Percentiles rank a stretch among this genome's conserved stretches.
phyloP scores from a whole-genome alignment of 306 rosid genomes.

The Vigna reflexopilosa region DNA sequence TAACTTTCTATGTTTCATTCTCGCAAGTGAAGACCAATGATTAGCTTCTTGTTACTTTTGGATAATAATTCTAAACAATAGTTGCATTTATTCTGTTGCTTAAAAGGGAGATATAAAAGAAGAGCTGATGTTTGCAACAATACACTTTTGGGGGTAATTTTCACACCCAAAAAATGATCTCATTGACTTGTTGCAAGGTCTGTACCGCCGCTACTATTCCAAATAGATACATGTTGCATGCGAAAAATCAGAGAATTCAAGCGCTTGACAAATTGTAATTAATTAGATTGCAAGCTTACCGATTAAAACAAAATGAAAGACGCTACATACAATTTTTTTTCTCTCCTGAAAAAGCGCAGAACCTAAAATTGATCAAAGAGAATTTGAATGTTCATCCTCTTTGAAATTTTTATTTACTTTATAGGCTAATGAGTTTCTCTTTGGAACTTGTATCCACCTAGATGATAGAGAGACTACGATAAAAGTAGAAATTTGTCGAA shows the following conservation, averaged over 20 bases:
- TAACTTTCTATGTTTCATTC: neutral
- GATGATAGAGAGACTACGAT: too few species aligned
- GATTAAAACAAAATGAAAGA: neutral
- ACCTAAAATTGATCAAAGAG: neutral
- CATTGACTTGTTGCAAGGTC: neutral
- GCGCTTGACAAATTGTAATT: neutral
- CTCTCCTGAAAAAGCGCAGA: neutral
- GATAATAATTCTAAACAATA: neutral
- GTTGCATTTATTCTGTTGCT: neutral
- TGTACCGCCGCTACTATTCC: neutral
- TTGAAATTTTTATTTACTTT: neutral
- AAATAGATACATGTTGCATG: neutral
- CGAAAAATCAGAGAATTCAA: neutral
- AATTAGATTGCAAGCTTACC: neutral
- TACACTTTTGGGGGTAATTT: too few species aligned
- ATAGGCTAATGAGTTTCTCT: neutral
- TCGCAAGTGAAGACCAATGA: neutral
- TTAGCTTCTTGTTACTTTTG: neutral
- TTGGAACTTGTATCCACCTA: too few species aligned
- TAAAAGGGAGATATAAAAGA: neutral
- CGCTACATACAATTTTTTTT: neutral
- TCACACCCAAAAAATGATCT: neutral
- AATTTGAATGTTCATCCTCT: neutral
- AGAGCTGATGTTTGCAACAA: neutral
- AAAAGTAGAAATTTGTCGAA: neutral